Base-by-base conservation (phyloP, 805 yeast genomes). In the Candida wancherniae region DNA sequence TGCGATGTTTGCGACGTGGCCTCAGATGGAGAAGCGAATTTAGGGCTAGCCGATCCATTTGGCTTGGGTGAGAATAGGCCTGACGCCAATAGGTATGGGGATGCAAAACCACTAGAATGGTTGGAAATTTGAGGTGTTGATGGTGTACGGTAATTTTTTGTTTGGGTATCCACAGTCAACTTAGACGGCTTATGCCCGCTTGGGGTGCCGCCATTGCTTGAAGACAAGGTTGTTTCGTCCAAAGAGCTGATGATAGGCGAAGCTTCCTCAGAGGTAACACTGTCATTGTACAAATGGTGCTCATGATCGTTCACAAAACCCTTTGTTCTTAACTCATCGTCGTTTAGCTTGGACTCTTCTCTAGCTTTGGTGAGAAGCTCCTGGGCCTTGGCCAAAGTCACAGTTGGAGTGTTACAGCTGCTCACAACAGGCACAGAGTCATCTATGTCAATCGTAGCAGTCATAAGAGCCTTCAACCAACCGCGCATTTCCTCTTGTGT, bases 381-480 rank as follows among this genome's bases (percentile, higher is more conserved):
- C 57, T 86, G 94, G 0, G 98, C 98, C 47, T 77, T 79, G 28
- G 77, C 75, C 40, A 92, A 63, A 8, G 95, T 79, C 6, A 92
- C 87, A 0, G 97, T 90, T n/a, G 98, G 97, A 0, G 97, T 86
- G 9, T 83, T 80, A 55, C 95, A 90, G 10, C 96, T 83, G 38
- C 95, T 82, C 7, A 88, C 80, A 2, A 86, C 92, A 1, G 98
- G 97, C 9, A 84, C 85, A 2, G 84, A 59, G 35, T 92, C 97
- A 59, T 92, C 98, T 34, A 94, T 70, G 53, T 92, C 99, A 47
- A 92, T 94, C 0, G 97, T 92, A 0, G 97, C 94, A 38, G 88
- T 86, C 77, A 88, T 84, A 39, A 92, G 66, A 0, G 96, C 94
- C 31, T 87, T 83, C 77, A 88, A 78, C 99, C 99, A 92, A 2